phyloP scores from a whole-genome alignment of 768 basidiomycete genomes.

The Neoboletus subvelutipes region DNA sequence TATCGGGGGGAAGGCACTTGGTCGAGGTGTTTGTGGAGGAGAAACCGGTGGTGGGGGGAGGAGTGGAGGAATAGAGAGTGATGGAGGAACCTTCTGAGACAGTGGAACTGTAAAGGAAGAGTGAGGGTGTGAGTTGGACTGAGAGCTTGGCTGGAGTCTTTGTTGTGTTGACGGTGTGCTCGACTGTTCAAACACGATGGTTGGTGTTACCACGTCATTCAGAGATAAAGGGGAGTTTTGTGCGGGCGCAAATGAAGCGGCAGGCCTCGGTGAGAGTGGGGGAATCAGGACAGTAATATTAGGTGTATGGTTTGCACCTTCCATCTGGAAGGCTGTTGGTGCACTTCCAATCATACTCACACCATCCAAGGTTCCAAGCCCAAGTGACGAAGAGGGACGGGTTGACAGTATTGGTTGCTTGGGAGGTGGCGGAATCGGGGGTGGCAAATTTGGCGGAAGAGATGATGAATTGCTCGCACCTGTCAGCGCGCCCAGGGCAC shows the following conservation, averaged over 20 bases:
- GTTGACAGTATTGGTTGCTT: conserved; percentile 25
- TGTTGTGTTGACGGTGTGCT: conserved; percentile 9
- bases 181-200: background rate
- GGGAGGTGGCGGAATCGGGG: conserved; percentile 42
- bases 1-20: conserved; percentile 5
- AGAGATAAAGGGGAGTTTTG: conserved; percentile 14
- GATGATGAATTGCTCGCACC: conserved; percentile 42
- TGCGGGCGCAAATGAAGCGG: conserved; percentile 17
- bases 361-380: background rate
- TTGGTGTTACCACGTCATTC: conserved; percentile 1
- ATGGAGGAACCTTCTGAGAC: conserved; percentile 22
- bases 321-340: background rate
- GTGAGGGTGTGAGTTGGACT: conserved; percentile 18
- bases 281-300: conserved; percentile 17
- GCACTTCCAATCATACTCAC: background rate
- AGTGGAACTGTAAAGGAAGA: conserved; percentile 25
- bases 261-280: conserved; percentile 34
- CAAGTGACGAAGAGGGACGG: conserved; percentile 10
- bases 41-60: conserved; percentile 33
- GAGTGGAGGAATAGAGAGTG: conserved; percentile 28
- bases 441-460: conserved; percentile 45
- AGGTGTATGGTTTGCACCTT: conserved; percentile 1
- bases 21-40: conserved; percentile 34
- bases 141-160: conserved; percentile 19
- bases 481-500: conserved; percentile 39